phyloP scores from a whole-genome alignment of 2,329 filamentous ascomycete species.

The Diplodia sapinea region DNA sequence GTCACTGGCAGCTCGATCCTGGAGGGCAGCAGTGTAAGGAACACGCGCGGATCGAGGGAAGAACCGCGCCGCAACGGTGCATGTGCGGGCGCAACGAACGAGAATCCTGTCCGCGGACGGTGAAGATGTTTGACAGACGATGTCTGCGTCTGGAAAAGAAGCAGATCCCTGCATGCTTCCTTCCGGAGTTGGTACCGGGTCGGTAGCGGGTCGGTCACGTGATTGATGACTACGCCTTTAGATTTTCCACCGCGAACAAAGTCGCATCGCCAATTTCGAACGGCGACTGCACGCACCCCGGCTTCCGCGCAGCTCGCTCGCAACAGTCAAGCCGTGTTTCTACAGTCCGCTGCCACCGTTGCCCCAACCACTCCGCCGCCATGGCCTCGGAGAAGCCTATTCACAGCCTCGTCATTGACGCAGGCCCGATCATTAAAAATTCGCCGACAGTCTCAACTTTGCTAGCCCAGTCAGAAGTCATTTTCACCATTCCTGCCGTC shows the following conservation, averaged over 20 bases:
- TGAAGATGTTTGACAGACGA: not conserved
- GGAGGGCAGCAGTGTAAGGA: not conserved
- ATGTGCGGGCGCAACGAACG: not conserved
- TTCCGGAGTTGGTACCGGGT: conserved; percentile 6
- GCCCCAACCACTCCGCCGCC: not conserved
- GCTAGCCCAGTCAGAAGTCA: conserved; percentile 72
- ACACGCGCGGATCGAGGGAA: not conserved
- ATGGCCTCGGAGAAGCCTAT: conserved; percentile 66
- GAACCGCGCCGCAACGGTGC: not conserved
- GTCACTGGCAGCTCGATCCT: not conserved
- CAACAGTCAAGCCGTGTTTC: not conserved
- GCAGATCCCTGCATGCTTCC: conserved; percentile 1
- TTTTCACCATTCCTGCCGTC: conserved; percentile 77
- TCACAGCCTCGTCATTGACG: conserved; percentile 85
- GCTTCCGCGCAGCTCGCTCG: not conserved
- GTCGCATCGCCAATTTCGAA: conserved; percentile 13
- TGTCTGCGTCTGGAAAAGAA: not conserved
- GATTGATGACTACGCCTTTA: not conserved
- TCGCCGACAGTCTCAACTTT: conserved; percentile 84
- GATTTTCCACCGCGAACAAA: conserved; percentile 15
- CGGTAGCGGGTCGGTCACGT: not conserved
- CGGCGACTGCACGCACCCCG: not conserved
- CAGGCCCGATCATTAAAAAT: conserved; percentile 92
- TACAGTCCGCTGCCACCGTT: not conserved
- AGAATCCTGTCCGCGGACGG: not conserved